These are phyloP conservation scores for Murraya koenigii DNA, from an alignment of 345 rosid species.

Conservation along the genomic window DNA sequence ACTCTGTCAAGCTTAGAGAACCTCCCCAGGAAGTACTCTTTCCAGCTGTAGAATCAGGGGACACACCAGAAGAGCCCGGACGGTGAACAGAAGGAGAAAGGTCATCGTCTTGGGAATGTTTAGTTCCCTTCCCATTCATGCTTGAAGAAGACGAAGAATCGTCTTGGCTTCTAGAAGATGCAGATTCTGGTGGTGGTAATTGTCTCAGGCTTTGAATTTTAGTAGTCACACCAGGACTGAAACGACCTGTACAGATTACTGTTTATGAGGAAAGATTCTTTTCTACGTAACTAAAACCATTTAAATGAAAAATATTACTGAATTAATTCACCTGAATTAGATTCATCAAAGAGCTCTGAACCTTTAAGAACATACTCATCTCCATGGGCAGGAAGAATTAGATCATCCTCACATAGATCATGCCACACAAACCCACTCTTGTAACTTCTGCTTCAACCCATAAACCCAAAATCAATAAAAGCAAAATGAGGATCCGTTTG, in stretches of 20 bases:
- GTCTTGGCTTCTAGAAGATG: constrained; percentile 70
- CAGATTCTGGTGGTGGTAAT: constrained; percentile 69
- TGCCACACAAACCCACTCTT: constrained; percentile 99
- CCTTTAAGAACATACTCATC: constrained; percentile 94
- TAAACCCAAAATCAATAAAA: not conserved
- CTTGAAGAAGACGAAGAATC: constrained; percentile 83
- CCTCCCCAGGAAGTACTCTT: constrained; percentile 71
- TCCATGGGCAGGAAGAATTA: constrained; percentile 84
- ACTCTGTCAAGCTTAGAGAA: constrained; percentile 71
- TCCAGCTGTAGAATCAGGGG: constrained; percentile 63
- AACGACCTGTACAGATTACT: constrained; percentile 38
- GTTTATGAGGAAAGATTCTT: not conserved
- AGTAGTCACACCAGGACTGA: constrained; percentile 40
- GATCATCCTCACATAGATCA: constrained; percentile 81
- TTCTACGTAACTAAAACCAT: not conserved
- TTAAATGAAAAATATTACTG: not conserved
- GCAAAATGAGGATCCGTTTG: not conserved
- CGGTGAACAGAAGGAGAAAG: constrained; percentile 61
- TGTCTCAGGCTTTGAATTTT: constrained; percentile 45
- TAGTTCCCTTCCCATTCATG: constrained; percentile 61
- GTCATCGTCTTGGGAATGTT: constrained; percentile 78
- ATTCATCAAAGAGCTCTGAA: constrained; percentile 77
- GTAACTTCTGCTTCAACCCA: constrained; percentile 63
- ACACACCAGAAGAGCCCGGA: constrained; percentile 55
- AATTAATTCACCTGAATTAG: constrained; percentile 51